phyloP scores from a whole-genome alignment of 495 filamentous ascomycete genomes.

The Cercophora newfieldiana region DNA sequence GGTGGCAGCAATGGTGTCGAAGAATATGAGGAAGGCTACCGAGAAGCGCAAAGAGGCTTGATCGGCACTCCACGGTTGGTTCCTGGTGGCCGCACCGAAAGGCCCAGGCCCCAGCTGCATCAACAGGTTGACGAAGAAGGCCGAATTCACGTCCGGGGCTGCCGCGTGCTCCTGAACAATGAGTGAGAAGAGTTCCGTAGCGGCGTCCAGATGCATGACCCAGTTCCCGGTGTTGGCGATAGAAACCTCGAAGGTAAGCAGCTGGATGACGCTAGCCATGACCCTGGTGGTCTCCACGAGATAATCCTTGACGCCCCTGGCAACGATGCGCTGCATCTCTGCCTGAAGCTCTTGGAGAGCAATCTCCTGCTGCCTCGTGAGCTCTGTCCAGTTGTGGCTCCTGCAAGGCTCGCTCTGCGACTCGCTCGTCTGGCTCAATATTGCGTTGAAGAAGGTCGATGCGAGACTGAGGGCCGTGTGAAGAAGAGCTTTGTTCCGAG shows the following conservation, averaged over 20 bases:
- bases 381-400: constrained; percentile 31
- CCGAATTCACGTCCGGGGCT: constrained; percentile 1
- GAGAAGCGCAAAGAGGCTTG: constrained; percentile 56
- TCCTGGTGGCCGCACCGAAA: constrained; percentile 19
- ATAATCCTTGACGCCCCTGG: constrained; percentile 32
- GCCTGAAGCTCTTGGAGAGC: constrained; percentile 44
- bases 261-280: constrained; percentile 54
- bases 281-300: constrained; percentile 39
- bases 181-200: constrained; percentile 48
- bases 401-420: constrained; percentile 27
- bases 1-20: constrained; percentile 53
- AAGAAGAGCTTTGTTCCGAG: constrained; percentile 49
- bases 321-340: constrained; percentile 42
- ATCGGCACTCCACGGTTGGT: constrained; percentile 45
- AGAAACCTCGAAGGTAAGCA: constrained; percentile 52
- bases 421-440: constrained; percentile 23
- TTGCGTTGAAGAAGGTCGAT: constrained; percentile 50
- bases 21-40: constrained; percentile 48
- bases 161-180: constrained; percentile 38
- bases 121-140: constrained; percentile 33
- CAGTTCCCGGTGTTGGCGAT: constrained; percentile 48
- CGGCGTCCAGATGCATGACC: constrained; percentile 50
- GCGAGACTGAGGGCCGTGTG: constrained; percentile 48
- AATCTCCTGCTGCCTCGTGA: constrained; percentile 42
- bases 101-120: constrained; percentile 33